phyloP scores from a whole-genome alignment of 2,329 filamentous ascomycete genomes.

The Ascochyta koolunga region DNA sequence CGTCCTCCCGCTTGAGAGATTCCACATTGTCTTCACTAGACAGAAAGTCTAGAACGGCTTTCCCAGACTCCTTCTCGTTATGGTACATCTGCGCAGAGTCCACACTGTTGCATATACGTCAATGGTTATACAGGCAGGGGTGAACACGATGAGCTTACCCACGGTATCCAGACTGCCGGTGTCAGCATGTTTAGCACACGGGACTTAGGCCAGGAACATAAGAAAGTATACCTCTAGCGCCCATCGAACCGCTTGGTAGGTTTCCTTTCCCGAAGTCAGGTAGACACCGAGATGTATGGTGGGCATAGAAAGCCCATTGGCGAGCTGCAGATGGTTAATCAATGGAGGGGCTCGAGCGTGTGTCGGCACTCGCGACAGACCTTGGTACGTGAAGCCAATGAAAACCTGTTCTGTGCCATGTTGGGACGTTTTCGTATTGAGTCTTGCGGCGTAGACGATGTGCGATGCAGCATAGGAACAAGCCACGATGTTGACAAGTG shows the following conservation, averaged over 20 bases:
- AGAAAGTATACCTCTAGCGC: conserved; percentile 58
- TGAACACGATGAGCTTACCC: conserved; percentile 38
- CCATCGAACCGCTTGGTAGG: conserved; percentile 61
- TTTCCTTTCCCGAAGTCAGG: conserved; percentile 69
- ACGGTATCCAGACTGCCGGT: conserved; percentile 53
- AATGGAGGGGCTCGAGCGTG: not conserved
- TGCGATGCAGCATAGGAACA: conserved; percentile 32
- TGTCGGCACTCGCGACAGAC: conserved; percentile 26
- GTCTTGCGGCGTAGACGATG: conserved; percentile 23
- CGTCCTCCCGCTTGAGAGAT: conserved; percentile 67
- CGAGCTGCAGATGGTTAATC: conserved; percentile 41
- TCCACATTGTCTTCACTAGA: conserved; percentile 53
- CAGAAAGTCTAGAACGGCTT: conserved; percentile 67
- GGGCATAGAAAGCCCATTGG: conserved; percentile 71
- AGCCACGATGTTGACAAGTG: conserved; percentile 19
- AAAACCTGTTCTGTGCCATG: conserved; percentile 47
- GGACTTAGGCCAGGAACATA: conserved; percentile 15
- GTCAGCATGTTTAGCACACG: conserved; percentile 23
- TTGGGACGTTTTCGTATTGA: conserved; percentile 13
- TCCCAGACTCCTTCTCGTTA: conserved; percentile 74
- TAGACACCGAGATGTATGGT: conserved; percentile 77
- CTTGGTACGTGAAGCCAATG: conserved; percentile 53
- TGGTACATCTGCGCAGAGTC: conserved; percentile 68
- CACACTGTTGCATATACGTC: conserved; percentile 46
- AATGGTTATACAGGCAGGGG: conserved; percentile 26